phyloP scores from a whole-genome alignment of 2,329 filamentous ascomycete species.

The Ceratocystis cacaofunesta region DNA sequence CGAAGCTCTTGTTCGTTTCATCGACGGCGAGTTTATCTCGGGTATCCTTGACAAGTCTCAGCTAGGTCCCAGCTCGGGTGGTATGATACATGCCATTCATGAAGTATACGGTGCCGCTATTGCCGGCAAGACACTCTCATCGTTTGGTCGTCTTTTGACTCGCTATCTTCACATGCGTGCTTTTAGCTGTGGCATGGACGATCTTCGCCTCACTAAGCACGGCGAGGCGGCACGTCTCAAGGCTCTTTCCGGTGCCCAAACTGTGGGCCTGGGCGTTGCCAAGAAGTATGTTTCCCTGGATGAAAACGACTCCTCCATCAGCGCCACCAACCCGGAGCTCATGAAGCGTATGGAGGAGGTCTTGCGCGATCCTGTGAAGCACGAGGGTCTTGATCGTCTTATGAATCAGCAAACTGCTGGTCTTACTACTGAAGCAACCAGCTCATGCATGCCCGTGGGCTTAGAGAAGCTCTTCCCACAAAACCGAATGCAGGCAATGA shows the following conservation, averaged over 20 bases:
- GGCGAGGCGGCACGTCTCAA: slow-evolving; percentile 60
- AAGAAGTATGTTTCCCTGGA: slow-evolving; percentile 77
- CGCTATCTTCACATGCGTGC: slow-evolving; percentile 84
- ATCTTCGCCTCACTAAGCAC: slow-evolving; percentile 67
- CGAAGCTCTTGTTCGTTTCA: slow-evolving; percentile 68
- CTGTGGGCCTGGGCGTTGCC: slow-evolving; percentile 64
- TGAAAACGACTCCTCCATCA: slow-evolving; percentile 43
- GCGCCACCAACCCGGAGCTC: slow-evolving; percentile 32
- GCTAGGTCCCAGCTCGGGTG: slow-evolving; percentile 73
- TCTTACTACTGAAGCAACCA: slow-evolving; percentile 67
- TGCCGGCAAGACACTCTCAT: slow-evolving; percentile 76
- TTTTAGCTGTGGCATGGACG: slow-evolving; percentile 95
- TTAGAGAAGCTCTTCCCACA: slow-evolving; percentile 85
- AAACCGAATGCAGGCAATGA: slow-evolving; percentile 99
- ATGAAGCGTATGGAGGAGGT: slow-evolving; percentile 68
- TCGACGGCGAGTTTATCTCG: slow-evolving; percentile 72
- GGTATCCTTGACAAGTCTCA: slow-evolving; percentile 95
- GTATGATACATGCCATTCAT: slow-evolving; percentile 81
- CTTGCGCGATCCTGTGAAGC: slow-evolving; percentile 78
- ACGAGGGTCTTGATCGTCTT: slow-evolving; percentile 75
- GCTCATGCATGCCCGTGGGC: slow-evolving; percentile 62
- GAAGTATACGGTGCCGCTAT: slow-evolving; percentile 81
- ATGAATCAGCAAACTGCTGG: slow-evolving; percentile 56
- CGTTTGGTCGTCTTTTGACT: slow-evolving; percentile 76
- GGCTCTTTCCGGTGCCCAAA: slow-evolving; percentile 50